Evolutionary conservation across 495 filamentous ascomycete genomes (phyloP), one percentile per base, ranked within the genome.

Genomic region (Annulohypoxylon nitens): DNA sequence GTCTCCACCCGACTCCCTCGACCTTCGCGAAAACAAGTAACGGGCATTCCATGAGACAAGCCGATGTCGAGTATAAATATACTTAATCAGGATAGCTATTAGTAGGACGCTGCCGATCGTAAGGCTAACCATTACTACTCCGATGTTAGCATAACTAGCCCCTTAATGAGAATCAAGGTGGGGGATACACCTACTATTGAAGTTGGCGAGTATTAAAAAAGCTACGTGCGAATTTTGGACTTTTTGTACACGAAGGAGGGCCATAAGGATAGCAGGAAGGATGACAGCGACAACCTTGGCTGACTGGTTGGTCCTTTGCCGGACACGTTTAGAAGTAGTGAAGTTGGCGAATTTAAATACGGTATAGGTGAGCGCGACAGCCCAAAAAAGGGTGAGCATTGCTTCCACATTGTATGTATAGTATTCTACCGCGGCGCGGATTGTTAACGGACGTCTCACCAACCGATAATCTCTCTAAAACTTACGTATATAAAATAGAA

Each of bases 361-460:
- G 25, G 81, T 81, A 45, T 76, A 68, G 12, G 79, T 75, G 11
- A 86, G 78, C 37, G 81, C 76, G 34, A 82, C 71, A 14, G 83
- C 76, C 83, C 85, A 86, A 61, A 84, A 86, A 6, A 85, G 67
- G 2, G 85, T 78, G 14, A 84, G 77, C 64, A 85, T 67, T n/a
- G 82, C 75, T 62, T 85, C 82, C 14, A 82, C 82, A 77, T 85
- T 86, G 71, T 86, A 86, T 5, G 75, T 80, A 54, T 85, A 86
- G 54, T 83, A 86, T 69, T 85, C 83, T 85, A 71, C 20, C 8
- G 16, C 2, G 4, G 36, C 9, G 25, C 36, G 39, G 11, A 14
- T 43, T 10, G 39, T 70, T 43, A 74, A 54, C 43, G n/a, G 25
- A 10, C 23, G 10, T 9, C 20, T 11, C n/a, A 10, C 23, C n/a